Percentiles rank a stretch among this genome's conserved stretches.
These are phyloP conservation scores for Cordyceps javanica DNA, from an alignment of 2,329 filamentous ascomycete genomes.

Conservation along the genomic window DNA sequence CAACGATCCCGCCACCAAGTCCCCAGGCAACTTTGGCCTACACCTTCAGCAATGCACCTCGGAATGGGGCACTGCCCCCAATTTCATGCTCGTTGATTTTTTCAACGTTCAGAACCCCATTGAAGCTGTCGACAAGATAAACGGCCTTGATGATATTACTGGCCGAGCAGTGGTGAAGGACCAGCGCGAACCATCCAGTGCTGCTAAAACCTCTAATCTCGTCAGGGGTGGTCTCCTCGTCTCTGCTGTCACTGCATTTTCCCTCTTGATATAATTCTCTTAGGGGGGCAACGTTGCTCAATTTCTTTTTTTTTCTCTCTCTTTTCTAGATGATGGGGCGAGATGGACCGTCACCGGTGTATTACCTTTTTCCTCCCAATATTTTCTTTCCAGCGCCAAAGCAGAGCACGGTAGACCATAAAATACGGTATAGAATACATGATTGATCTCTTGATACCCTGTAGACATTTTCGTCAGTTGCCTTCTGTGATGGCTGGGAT, in stretches of 20 bases:
- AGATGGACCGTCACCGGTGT: too few species aligned
- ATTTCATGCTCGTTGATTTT: slow-evolving; percentile 74
- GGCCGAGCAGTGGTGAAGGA: slow-evolving; percentile 26
- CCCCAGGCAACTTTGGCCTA: slow-evolving; percentile 46
- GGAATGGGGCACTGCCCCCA: slow-evolving; percentile 59
- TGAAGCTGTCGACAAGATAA: slow-evolving; percentile 61
- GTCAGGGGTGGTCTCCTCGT: neutral
- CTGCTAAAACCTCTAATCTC: neutral
- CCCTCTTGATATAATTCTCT: neutral
- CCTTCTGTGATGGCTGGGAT: too few species aligned
- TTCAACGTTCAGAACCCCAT: slow-evolving; percentile 68
- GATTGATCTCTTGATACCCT: too few species aligned
- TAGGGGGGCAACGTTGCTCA: neutral
- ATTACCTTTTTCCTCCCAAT: neutral
- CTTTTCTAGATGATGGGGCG: too few species aligned
- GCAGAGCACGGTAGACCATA: too few species aligned
- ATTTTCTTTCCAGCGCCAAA: too few species aligned
- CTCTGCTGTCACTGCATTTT: neutral
- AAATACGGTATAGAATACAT: too few species aligned
- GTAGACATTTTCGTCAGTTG: too few species aligned
- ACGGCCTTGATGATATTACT: slow-evolving; percentile 40
- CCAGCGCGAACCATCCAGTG: slow-evolving; percentile 11
- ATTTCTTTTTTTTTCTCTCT: neutral
- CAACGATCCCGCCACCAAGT: slow-evolving; percentile 54
- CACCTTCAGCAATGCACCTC: slow-evolving; percentile 48